Evolutionary conservation across 2,329 filamentous ascomycete species (phyloP).

Genomic region (Venturia effusa): DNA sequence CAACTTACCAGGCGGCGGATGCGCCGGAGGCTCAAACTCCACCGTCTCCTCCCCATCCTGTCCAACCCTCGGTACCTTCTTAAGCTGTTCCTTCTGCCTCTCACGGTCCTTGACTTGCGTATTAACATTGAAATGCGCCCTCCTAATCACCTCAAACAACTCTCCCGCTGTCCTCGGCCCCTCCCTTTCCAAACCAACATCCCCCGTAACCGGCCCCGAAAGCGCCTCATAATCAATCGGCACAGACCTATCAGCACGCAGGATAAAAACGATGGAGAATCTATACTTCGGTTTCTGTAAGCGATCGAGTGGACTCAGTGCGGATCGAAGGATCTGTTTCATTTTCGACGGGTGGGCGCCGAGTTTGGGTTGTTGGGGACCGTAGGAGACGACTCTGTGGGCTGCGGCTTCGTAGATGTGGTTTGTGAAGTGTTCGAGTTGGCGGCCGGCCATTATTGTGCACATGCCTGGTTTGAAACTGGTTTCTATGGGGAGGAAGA

Average conservation of each 20-base stretch:
- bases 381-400: slow-evolving; percentile 26
- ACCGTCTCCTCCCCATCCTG: background rate
- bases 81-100: slow-evolving; percentile 19
- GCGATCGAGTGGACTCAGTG: background rate
- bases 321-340: background rate
- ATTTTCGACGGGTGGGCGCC: background rate
- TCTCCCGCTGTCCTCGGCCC: slow-evolving; percentile 22
- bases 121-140: slow-evolving; percentile 28
- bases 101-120: slow-evolving; percentile 22
- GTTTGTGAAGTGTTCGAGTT: slow-evolving; percentile 22
- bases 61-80: slow-evolving; percentile 10
- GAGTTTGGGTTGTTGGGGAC: slow-evolving; percentile 6
- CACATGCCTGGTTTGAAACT: slow-evolving; percentile 17
- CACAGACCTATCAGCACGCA: slow-evolving; percentile 22
- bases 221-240: slow-evolving; percentile 19
- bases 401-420: slow-evolving; percentile 22
- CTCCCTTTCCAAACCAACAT: background rate
- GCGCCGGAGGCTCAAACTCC: background rate
- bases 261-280: slow-evolving; percentile 26
- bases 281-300: slow-evolving; percentile 17
- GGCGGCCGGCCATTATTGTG: slow-evolving; percentile 22
- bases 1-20: background rate
- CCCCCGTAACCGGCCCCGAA: slow-evolving; percentile 17
- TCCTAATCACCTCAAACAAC: slow-evolving; percentile 22
- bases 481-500: slow-evolving; percentile 21